Percentiles rank a stretch among this genome's conserved stretches.
Evolutionary conservation across 2,329 filamentous ascomycete genomes (phyloP).

Genomic region (Rhinocladiella similis): DNA sequence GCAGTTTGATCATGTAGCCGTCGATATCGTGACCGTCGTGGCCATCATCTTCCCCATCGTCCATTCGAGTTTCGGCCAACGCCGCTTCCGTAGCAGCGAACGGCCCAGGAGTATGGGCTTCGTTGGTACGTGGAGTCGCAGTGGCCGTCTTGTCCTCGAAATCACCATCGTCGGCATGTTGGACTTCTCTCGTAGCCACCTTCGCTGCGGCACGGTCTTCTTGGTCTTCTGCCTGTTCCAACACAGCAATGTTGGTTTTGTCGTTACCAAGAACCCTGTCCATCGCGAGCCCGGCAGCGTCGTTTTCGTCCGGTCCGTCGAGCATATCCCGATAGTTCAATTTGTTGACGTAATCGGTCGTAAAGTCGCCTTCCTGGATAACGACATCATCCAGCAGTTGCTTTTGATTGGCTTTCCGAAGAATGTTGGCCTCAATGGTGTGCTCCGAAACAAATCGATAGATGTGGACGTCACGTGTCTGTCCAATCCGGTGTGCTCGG

Average conservation of each 20-base stretch:
- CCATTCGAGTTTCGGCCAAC: constrained; percentile 42
- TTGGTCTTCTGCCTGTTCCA: constrained; percentile 87
- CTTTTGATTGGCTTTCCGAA: constrained; percentile 96
- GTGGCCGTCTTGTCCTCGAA: constrained; percentile 65
- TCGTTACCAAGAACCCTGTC: constrained; percentile 71
- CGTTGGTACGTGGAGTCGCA: constrained; percentile 33
- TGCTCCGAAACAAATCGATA: constrained; percentile 91
- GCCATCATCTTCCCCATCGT: constrained; percentile 51
- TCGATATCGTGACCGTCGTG: constrained; percentile 64
- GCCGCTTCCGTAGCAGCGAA: constrained; percentile 31
- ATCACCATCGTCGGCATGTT: constrained; percentile 79
- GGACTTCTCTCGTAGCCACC: constrained; percentile 82
- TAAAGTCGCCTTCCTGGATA: constrained; percentile 97
- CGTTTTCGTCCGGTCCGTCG: constrained; percentile 48
- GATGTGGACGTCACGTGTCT: constrained; percentile 96
- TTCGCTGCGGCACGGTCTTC: constrained; percentile 90
- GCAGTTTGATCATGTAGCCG: constrained; percentile 71
- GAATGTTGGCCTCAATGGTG: constrained; percentile 96
- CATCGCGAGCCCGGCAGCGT: constrained; percentile 78
- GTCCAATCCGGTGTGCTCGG: constrained; percentile 92
- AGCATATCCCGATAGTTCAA: constrained; percentile 69
- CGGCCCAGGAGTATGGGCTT: constrained; percentile 28
- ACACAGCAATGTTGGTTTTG: constrained; percentile 62
- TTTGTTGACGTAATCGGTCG: constrained; percentile 91
- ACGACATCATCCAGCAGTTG: constrained; percentile 97